Conservation (phyloP, 805 yeast genomes). For the Saccharomycopsis sp. region DNA sequence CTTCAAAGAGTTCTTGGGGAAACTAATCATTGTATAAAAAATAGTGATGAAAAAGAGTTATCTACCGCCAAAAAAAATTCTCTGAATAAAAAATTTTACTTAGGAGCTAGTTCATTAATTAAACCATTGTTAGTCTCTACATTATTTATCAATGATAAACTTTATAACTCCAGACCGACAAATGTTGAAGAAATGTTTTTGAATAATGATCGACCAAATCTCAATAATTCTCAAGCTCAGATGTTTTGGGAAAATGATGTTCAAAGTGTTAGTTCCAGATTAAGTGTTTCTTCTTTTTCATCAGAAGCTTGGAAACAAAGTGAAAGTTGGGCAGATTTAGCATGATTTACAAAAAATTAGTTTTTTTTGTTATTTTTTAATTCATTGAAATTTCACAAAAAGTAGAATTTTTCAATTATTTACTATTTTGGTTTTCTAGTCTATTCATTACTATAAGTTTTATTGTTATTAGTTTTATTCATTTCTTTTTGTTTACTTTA, state of each 20-base stretch:
- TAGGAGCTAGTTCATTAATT: constrained; percentile 1
- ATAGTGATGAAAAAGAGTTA: background rate
- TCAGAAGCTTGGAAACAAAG: background rate
- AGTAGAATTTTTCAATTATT: no score
- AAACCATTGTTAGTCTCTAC: constrained; percentile 6
- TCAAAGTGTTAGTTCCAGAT: constrained; percentile 4
- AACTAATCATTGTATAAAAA: background rate
- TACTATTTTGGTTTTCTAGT: no score
- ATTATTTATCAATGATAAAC: background rate
- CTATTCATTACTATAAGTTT: no score
- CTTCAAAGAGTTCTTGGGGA: constrained; percentile 7
- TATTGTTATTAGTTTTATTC: no score
- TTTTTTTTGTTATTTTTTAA: no score
- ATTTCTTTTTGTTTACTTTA: no score
- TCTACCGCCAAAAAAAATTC: background rate
- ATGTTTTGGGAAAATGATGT: constrained; percentile 11
- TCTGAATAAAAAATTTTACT: background rate
- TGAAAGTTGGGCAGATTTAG: constrained; percentile 9
- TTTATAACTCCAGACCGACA: background rate
- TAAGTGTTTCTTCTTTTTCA: constrained; percentile 2
- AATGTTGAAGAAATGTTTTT: background rate
- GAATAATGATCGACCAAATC: no score
- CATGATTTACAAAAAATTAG: no score
- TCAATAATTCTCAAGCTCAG: background rate
- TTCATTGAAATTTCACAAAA: no score